A percentile compares a stretch with the other conserved stretches of the same genome.
phyloP scores from a whole-genome alignment of 2,329 filamentous ascomycete species.

The Pseudogymnoascus sp. region DNA sequence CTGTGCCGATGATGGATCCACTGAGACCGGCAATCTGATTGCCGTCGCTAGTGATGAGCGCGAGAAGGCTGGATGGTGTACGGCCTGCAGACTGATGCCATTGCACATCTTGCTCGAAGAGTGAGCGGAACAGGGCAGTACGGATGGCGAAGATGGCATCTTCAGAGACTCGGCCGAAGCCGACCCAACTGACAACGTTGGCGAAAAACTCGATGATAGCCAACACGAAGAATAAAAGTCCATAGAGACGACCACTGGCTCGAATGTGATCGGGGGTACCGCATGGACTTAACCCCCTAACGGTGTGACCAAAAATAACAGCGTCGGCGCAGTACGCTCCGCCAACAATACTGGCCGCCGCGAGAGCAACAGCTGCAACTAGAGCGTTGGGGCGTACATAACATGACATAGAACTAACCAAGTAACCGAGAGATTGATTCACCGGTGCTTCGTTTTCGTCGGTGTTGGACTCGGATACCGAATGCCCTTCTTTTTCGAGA shows the following conservation, averaged over 20 bases:
- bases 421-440: constrained; percentile 14
- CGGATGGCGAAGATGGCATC: constrained; percentile 56
- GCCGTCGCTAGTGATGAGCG: constrained; percentile 62
- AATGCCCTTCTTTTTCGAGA: not conserved
- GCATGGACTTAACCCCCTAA: constrained; percentile 43
- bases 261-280: constrained; percentile 19
- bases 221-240: constrained; percentile 39
- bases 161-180: constrained; percentile 50
- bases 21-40: constrained; percentile 59
- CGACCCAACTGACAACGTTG: constrained; percentile 49
- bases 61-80: constrained; percentile 53
- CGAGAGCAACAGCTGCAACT: constrained; percentile 33
- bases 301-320: constrained; percentile 45
- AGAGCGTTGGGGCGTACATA: constrained; percentile 13
- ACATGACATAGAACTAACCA: constrained; percentile 11
- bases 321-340: constrained; percentile 45
- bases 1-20: constrained; percentile 60
- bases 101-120: constrained; percentile 57
- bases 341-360: constrained; percentile 47
- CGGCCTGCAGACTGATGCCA: constrained; percentile 64
- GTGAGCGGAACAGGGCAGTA: constrained; percentile 52
- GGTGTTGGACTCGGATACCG: not conserved
- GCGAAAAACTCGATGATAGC: constrained; percentile 52
- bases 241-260: constrained; percentile 30
- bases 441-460: constrained; percentile 13